phyloP scores from a whole-genome alignment of 495 filamentous ascomycete genomes.

The Penicillium bovifimosum region DNA sequence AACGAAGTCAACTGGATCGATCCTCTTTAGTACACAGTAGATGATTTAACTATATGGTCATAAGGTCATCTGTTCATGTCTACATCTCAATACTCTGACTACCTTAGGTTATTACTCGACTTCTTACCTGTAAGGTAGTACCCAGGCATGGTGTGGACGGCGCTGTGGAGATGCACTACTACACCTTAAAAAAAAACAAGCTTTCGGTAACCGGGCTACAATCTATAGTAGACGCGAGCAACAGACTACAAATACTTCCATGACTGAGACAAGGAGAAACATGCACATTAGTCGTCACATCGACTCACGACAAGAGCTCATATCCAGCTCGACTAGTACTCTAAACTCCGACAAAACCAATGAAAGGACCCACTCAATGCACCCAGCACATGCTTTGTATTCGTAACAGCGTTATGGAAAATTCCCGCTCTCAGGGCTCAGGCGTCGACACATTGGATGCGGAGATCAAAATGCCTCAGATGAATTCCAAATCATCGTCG shows the following conservation, averaged over 20 bases:
- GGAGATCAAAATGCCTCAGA: constrained; percentile 24
- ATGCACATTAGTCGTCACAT: background rate
- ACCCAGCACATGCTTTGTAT: constrained; percentile 7
- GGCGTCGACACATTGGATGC: background rate
- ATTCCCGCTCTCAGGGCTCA: background rate
- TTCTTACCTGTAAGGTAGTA: too few relatives aligned
- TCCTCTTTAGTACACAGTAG: too few relatives aligned
- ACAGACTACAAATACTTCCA: background rate
- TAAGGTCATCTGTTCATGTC: too few relatives aligned
- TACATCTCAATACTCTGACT: too few relatives aligned
- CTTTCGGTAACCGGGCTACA: background rate
- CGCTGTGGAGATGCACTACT: background rate
- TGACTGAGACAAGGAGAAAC: background rate
- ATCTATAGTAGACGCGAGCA: background rate
- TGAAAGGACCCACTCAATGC: constrained; percentile 8
- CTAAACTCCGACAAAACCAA: constrained; percentile 1
- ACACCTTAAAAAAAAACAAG: background rate
- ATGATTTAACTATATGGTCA: too few relatives aligned
- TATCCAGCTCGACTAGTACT: background rate
- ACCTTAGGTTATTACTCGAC: too few relatives aligned
- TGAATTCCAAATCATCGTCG: constrained; percentile 52
- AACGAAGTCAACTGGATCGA: background rate
- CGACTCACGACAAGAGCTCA: background rate
- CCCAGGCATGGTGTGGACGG: background rate
- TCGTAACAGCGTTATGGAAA: constrained; percentile 14